These are phyloP conservation scores for Trichoderma sp. DNA, from an alignment of 2,329 filamentous ascomycete genomes.

Conservation along the genomic window DNA sequence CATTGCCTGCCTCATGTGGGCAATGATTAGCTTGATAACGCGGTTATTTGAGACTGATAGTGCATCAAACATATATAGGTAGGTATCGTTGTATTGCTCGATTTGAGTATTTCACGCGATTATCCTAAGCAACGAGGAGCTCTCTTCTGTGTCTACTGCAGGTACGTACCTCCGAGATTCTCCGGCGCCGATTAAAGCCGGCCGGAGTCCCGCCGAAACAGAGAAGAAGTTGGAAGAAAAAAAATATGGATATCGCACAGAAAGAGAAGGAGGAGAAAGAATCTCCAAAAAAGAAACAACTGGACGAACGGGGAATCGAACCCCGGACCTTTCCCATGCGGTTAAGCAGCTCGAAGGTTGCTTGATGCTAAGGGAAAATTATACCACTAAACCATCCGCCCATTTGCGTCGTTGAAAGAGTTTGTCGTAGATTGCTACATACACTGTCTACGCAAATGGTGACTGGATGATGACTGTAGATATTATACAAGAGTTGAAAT, in stretches of 20 bases:
- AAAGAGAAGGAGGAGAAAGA: not conserved
- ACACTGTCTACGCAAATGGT: not conserved
- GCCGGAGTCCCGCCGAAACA: not conserved
- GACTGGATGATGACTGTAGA: not conserved
- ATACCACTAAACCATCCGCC: constrained; percentile 22
- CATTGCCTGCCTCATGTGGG: not conserved
- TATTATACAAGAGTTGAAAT: not conserved
- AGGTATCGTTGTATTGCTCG: not conserved
- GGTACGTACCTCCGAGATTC: constrained; percentile 4
- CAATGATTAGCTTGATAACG: not conserved
- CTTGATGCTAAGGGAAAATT: constrained; percentile 21
- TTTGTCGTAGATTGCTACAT: not conserved
- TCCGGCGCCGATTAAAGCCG: not conserved
- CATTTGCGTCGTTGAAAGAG: constrained; percentile 2
- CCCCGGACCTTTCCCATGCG: constrained; percentile 23
- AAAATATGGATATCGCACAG: not conserved
- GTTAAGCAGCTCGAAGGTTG: not conserved
- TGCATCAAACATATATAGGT: not conserved
- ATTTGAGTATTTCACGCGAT: not conserved
- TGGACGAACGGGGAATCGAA: constrained; percentile 24
- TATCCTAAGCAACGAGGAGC: not conserved
- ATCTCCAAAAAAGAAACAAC: not conserved
- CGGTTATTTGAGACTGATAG: not conserved
- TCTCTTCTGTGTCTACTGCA: not conserved
- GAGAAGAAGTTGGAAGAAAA: not conserved